Percentiles rank a stretch among this genome's conserved stretches.
phyloP scores from a whole-genome alignment of 2,329 filamentous ascomycete genomes.

The Hansfordia pulvinata region DNA sequence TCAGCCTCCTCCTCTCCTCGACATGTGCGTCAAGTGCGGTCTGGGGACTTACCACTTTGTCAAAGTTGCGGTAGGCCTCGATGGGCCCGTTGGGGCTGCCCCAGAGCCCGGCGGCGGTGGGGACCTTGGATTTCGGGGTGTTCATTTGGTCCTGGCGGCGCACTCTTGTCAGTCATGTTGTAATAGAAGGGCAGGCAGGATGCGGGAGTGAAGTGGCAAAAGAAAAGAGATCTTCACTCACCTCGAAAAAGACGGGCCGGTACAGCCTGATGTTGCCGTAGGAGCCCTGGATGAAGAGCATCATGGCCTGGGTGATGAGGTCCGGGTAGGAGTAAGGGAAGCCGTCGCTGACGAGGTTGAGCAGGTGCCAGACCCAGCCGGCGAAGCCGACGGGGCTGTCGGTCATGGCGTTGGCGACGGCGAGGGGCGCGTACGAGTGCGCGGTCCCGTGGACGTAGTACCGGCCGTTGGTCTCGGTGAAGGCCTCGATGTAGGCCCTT shows the following conservation, averaged over 20 bases:
- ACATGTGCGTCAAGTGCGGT: not conserved
- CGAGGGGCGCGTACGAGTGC: constrained; percentile 1
- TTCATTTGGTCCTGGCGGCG: not conserved
- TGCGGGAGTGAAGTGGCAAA: too few relatives aligned
- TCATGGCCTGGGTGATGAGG: constrained; percentile 1
- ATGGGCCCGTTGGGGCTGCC: not conserved
- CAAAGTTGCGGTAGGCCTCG: not conserved
- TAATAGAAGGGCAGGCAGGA: not conserved
- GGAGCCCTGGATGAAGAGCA: constrained; percentile 1
- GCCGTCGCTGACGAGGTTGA: constrained; percentile 1
- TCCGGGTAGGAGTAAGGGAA: not conserved
- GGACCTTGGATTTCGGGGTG: not conserved
- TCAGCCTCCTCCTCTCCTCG: not conserved
- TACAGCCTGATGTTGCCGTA: constrained; percentile 2
- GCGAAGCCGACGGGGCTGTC: constrained; percentile 3
- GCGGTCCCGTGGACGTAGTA: not conserved
- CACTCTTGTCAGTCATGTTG: not conserved
- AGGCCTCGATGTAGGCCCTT: not conserved
- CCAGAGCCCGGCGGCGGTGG: not conserved
- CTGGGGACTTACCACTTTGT: not conserved
- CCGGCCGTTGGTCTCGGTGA: not conserved
- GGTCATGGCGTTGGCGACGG: constrained; percentile 1
- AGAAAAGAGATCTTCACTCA: not conserved
- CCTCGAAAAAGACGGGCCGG: too few relatives aligned
- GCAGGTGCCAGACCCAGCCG: constrained; percentile 3